phyloP scores from a whole-genome alignment of 306 rosid species.

The Cucurbita ficifolia region DNA sequence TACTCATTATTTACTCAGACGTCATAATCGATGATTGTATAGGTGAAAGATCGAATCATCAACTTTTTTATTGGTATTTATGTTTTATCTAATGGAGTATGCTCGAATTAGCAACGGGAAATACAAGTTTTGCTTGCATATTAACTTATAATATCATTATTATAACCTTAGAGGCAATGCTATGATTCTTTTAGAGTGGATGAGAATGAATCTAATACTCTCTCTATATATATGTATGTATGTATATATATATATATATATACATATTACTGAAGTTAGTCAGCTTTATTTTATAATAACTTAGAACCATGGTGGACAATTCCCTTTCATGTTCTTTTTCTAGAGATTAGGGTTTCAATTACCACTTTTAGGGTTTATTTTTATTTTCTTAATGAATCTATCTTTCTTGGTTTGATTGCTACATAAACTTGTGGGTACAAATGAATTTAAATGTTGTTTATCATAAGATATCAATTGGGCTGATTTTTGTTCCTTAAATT shows the following conservation, averaged over 20 bases:
- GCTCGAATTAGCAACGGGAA: too few species aligned
- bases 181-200: background rate
- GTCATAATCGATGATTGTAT: too few species aligned
- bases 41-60: too few species aligned
- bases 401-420: background rate
- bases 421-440: background rate
- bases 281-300: background rate
- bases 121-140: too few species aligned
- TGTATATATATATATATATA: too few species aligned
- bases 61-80: too few species aligned
- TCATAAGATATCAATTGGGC: too few species aligned
- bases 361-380: background rate
- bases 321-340: background rate
- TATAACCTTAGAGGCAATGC: background rate
- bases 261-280: background rate
- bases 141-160: background rate
- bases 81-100: too few species aligned
- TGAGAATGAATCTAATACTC: background rate
- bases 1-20: too few species aligned
- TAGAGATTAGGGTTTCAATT: background rate
- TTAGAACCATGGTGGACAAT: background rate
- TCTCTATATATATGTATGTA: background rate
- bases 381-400: background rate
- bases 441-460: background rate
- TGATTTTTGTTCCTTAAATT: background rate